Conservation (phyloP, 106 monocot genomes). For the Alisma plantagoaquatica region DNA sequence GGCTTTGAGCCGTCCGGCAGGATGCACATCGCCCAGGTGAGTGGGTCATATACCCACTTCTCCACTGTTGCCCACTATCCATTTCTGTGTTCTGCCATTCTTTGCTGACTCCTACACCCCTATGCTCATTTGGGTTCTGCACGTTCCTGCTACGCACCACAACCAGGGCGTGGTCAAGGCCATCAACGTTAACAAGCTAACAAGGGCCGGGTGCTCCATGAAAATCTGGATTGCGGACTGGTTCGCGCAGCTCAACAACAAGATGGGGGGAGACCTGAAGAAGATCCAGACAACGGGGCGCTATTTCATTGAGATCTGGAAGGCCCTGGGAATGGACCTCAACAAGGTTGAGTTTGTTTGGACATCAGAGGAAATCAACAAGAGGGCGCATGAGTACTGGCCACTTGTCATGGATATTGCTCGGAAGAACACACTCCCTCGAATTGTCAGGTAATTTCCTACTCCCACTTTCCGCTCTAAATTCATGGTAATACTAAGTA, state of each 20-base stretch:
- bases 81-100: no score
- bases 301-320: constrained; percentile 88
- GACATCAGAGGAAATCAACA: constrained; percentile 85
- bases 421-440: constrained; percentile 42
- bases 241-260: constrained; percentile 89
- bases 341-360: constrained; percentile 81
- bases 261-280: constrained; percentile 87
- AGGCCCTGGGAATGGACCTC: constrained; percentile 71
- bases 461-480: not conserved
- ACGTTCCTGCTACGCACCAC: no score
- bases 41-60: no score
- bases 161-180: constrained; percentile 86
- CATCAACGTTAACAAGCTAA: constrained; percentile 86
- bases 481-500: not conserved
- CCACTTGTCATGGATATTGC: constrained; percentile 91
- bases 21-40: constrained; percentile 94
- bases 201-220: constrained; percentile 61
- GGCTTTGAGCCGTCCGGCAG: constrained; percentile 89
- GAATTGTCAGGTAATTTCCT: constrained; percentile 44
- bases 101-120: no score
- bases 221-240: constrained; percentile 92
- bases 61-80: no score
- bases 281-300: constrained; percentile 69
- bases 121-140: no score
- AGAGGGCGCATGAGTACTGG: constrained; percentile 65